A percentile compares a stretch with the other conserved stretches of the same genome.
phyloP scores from a whole-genome alignment of 2,329 filamentous ascomycete species.

The Colletotrichum salicis region DNA sequence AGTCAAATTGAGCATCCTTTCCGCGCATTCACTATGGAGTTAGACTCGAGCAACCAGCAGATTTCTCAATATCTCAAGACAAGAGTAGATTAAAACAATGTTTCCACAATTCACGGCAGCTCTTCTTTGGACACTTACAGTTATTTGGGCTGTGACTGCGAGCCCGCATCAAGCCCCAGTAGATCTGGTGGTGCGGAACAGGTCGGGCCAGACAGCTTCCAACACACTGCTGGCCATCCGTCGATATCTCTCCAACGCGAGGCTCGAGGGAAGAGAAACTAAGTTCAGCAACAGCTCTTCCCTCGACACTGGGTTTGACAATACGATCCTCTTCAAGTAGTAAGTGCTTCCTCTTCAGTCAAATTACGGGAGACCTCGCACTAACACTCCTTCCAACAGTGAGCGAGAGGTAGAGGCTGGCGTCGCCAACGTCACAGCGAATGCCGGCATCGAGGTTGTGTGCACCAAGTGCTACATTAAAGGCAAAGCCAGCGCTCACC shows the following conservation, averaged over 20 bases:
- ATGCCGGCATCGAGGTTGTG: constrained; percentile 51
- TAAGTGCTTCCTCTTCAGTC: constrained; percentile 31
- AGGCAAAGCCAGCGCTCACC: constrained; percentile 53
- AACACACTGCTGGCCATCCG: constrained; percentile 18
- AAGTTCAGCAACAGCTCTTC: constrained; percentile 42
- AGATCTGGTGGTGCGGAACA: constrained; percentile 14
- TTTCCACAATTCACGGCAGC: not conserved
- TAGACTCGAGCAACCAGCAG: not conserved
- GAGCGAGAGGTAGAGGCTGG: constrained; percentile 27
- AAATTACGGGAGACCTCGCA: no score
- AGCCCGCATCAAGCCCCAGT: not conserved
- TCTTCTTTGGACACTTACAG: not conserved
- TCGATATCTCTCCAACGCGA: constrained; percentile 12
- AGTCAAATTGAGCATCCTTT: not conserved
- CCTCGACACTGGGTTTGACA: constrained; percentile 53
- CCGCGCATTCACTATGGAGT: not conserved
- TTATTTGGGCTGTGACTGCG: not conserved
- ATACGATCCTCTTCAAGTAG: constrained; percentile 49
- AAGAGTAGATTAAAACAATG: not conserved
- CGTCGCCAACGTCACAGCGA: constrained; percentile 37
- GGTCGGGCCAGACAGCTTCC: constrained; percentile 9
- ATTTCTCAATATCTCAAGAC: not conserved
- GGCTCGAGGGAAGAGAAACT: constrained; percentile 2
- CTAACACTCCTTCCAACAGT: not conserved
- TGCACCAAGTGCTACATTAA: constrained; percentile 63